Conservation (phyloP, 129 eudicot species). For the Silybum marianum region DNA sequence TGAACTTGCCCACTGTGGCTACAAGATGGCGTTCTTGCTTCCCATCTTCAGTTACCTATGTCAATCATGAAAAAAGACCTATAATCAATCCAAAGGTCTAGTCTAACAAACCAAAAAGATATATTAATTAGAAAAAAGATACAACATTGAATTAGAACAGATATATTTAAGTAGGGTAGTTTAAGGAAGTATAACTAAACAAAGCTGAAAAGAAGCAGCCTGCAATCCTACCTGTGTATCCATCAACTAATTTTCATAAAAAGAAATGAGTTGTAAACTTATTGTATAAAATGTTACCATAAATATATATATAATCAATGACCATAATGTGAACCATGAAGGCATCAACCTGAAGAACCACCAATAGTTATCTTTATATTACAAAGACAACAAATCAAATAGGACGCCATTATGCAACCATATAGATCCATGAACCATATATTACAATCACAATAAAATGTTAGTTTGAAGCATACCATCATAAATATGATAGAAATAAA, state of each 20-base stretch:
- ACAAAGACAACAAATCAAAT: no score
- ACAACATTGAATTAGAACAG: not conserved
- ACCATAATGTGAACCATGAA: not conserved
- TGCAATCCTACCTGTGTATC: not conserved
- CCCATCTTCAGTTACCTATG: slow-evolving; percentile 85
- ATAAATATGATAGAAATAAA: slow-evolving; percentile 7
- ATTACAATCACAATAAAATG: slow-evolving; percentile 6
- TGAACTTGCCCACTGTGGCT: slow-evolving; percentile 86
- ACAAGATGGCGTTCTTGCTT: slow-evolving; percentile 94
- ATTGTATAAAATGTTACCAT: not conserved
- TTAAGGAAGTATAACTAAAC: not conserved
- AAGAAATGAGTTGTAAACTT: not conserved
- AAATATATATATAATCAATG: not conserved
- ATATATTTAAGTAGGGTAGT: not conserved
- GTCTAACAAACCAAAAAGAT: not conserved
- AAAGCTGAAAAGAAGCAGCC: not conserved
- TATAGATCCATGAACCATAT: slow-evolving; percentile 16
- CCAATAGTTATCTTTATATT: not conserved
- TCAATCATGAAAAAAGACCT: not conserved
- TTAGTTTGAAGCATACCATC: not conserved
- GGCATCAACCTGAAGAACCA: not conserved
- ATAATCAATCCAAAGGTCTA: not conserved
- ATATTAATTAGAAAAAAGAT: no score
- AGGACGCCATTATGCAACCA: not conserved
- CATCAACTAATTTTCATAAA: not conserved